A percentile compares a stretch with the other conserved stretches of the same genome.
Conservation (phyloP, 495 filamentous ascomycete species). For the Xylaria telfairii region DNA sequence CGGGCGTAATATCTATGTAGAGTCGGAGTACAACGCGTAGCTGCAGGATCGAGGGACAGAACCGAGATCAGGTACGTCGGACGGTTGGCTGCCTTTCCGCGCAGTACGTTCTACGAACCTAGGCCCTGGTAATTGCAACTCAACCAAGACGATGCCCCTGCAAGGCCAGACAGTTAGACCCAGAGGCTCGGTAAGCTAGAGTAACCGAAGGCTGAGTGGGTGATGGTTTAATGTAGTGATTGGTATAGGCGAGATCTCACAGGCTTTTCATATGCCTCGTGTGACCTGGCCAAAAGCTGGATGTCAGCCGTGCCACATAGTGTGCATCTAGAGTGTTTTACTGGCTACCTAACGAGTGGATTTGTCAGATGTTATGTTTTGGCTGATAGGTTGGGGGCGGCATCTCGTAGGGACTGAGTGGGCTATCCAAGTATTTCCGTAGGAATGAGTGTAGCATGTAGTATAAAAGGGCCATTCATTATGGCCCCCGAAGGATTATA, state of each 20-base stretch:
- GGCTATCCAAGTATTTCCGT: neutral
- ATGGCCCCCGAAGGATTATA: neutral
- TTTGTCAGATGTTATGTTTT: constrained; percentile 17
- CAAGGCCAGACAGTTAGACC: constrained; percentile 20
- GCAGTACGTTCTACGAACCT: constrained; percentile 20
- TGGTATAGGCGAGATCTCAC: constrained; percentile 21
- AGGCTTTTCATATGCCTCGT: constrained; percentile 9
- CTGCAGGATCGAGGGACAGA: constrained; percentile 46
- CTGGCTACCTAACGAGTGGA: neutral
- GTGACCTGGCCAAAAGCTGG: constrained; percentile 11
- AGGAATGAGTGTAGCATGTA: neutral
- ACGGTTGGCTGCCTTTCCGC: constrained; percentile 41
- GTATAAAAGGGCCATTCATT: neutral
- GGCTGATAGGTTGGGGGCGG: constrained; percentile 1
- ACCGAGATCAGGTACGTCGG: constrained; percentile 44
- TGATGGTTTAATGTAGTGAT: neutral
- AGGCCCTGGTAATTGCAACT: constrained; percentile 6
- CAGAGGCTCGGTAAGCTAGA: constrained; percentile 24
- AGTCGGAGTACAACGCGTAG: constrained; percentile 40
- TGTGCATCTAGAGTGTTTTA: neutral
- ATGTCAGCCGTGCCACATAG: constrained; percentile 17
- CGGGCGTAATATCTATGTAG: constrained; percentile 39
- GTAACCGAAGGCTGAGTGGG: constrained; percentile 21
- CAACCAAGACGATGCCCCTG: constrained; percentile 3
- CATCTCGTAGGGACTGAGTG: neutral